Evolutionary conservation across 78 protist species (phyloP).

Genomic region (Dictyostelium intermedium): DNA sequence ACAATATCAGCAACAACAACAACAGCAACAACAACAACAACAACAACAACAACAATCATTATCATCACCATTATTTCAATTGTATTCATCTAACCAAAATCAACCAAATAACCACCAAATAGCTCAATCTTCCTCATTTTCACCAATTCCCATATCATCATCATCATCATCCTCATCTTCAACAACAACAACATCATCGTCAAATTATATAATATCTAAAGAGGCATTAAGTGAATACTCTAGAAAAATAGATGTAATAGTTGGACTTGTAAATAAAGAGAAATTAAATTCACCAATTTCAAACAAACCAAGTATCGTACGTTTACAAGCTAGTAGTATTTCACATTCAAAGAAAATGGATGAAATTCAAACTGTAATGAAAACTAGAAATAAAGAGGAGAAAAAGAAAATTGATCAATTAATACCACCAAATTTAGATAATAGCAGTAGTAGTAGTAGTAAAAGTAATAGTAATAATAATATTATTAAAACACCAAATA

Average conservation of each 20-base stretch:
- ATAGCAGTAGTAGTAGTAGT: background rate
- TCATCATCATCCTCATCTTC: background rate
- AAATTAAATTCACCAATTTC: conserved; percentile 59
- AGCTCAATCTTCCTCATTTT: background rate
- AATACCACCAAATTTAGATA: background rate
- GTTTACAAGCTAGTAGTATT: conserved; percentile 64
- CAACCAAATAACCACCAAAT: background rate
- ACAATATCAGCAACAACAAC: background rate
- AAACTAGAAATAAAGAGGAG: conserved; percentile 35
- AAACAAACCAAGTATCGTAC: conserved; percentile 25
- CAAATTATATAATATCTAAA: background rate
- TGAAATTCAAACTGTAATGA: conserved; percentile 72
- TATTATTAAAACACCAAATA: background rate
- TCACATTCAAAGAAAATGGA: conserved; percentile 57
- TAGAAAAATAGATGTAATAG: conserved; percentile 54
- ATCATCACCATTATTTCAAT: background rate
- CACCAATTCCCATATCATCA: background rate
- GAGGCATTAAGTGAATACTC: conserved; percentile 53
- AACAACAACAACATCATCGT: background rate
- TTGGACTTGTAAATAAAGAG: conserved; percentile 47
- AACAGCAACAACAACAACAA: background rate
- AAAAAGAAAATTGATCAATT: conserved; percentile 20
- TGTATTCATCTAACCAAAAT: background rate
- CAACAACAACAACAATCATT: background rate
- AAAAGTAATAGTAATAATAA: background rate